A percentile compares a stretch with the other conserved stretches of the same genome.
Evolutionary conservation across 139 green algal species (phyloP).

Genomic region (Chlorella sp.): DNA sequence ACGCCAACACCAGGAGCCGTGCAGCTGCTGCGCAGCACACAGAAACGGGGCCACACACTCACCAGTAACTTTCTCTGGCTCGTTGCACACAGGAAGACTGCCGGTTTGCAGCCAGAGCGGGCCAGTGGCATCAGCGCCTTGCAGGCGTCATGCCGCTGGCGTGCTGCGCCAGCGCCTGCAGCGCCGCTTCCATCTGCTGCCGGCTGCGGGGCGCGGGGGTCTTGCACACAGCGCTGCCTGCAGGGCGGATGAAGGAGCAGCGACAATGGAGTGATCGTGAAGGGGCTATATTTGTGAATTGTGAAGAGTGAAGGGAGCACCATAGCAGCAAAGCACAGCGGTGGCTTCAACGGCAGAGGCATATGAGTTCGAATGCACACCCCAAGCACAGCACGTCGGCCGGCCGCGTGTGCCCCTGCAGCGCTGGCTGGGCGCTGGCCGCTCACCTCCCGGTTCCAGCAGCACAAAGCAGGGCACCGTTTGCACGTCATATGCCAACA

Average conservation of each 20-base stretch:
- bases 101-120: not conserved
- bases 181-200: conserved; percentile 36
- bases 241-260: not conserved
- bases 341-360: not conserved
- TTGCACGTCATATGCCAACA: conserved; percentile 58
- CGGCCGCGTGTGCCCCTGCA: not conserved
- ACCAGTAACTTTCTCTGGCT: not conserved
- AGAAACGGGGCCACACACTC: not conserved
- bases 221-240: conserved; percentile 30
- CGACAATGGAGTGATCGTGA: no score
- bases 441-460: conserved; percentile 36
- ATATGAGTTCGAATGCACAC: no score
- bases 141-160: not conserved
- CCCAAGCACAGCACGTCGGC: no score
- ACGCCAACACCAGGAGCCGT: no score
- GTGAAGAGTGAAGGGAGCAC: no score
- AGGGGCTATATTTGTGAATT: no score
- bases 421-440: no score
- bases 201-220: conserved; percentile 8
- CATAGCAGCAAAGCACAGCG: not conserved
- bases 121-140: not conserved
- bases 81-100: not conserved
- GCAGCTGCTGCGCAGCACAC: no score
- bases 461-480: conserved; percentile 61
- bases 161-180: conserved; percentile 5